Evolutionary conservation across 2,329 filamentous ascomycete species (phyloP).

Genomic region (Aspergillaceae sp.): DNA sequence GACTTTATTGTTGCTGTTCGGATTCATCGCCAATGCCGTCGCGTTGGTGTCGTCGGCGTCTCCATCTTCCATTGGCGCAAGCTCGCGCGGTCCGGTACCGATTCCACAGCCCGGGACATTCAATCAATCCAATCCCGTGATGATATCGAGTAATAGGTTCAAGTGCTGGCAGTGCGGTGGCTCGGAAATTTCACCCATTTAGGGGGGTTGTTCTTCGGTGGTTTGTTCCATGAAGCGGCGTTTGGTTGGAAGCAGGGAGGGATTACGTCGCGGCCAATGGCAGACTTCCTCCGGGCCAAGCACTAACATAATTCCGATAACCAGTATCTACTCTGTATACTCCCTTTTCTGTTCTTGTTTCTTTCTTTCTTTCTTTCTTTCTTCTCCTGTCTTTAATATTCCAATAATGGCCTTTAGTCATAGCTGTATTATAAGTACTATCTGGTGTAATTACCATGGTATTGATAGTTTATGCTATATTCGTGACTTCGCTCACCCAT

Average conservation of each 20-base stretch:
- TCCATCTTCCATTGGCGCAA: constrained; percentile 31
- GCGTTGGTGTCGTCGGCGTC: constrained; percentile 13
- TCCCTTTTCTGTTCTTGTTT: too few relatives aligned
- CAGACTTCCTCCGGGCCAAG: too few relatives aligned
- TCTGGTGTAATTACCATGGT: too few relatives aligned
- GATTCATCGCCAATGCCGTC: constrained; percentile 18
- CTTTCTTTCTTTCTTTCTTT: too few relatives aligned
- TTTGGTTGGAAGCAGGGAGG: not conserved
- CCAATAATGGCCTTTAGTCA: too few relatives aligned
- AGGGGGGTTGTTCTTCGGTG: not conserved
- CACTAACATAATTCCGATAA: too few relatives aligned
- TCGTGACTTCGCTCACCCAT: too few relatives aligned
- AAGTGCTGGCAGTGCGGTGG: not conserved
- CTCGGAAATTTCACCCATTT: not conserved
- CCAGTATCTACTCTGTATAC: too few relatives aligned
- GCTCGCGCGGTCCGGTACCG: constrained; percentile 11
- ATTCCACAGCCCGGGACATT: constrained; percentile 10
- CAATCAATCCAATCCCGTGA: constrained; percentile 7
- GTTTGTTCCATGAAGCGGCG: not conserved
- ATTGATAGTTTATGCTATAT: too few relatives aligned
- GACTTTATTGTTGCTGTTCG: constrained; percentile 6
- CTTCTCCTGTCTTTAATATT: too few relatives aligned
- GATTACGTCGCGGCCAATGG: not conserved
- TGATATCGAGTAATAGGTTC: not conserved
- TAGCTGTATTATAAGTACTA: too few relatives aligned